Conservation (phyloP, 441 rosid genomes). For the Erysimum cheiri region DNA sequence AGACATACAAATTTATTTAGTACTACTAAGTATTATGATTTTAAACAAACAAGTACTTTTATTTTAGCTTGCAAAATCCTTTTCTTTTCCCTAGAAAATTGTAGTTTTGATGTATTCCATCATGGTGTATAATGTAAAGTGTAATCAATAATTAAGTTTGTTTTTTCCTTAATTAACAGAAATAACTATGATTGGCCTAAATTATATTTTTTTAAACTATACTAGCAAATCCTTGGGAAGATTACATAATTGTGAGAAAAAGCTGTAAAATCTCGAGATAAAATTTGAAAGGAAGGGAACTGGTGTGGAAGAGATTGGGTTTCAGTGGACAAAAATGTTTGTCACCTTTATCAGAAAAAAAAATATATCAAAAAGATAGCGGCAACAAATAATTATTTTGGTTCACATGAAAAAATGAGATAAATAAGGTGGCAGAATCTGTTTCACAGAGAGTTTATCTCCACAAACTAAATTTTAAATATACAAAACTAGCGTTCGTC, state of each 20-base stretch:
- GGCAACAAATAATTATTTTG: conserved; percentile 26
- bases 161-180: background rate
- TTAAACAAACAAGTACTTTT: background rate
- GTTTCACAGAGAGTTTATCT: conserved; percentile 48
- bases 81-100: background rate
- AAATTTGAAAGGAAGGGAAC: conserved; percentile 49
- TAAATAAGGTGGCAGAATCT: conserved; percentile 43
- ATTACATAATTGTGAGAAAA: background rate
- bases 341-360: conserved; percentile 30
- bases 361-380: conserved; percentile 22
- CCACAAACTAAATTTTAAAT: background rate
- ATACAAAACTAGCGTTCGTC: conserved; percentile 9
- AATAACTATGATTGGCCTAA: background rate
- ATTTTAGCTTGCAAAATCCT: background rate
- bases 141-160: background rate
- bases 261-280: conserved; percentile 27
- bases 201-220: background rate
- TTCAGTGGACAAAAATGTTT: conserved; percentile 47
- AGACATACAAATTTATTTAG: background rate
- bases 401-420: conserved; percentile 21
- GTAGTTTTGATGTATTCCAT: background rate
- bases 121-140: background rate
- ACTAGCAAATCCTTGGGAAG: background rate
- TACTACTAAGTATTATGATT: background rate
- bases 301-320: conserved; percentile 48